Percentiles rank a stretch among this genome's conserved stretches.
Conservation (phyloP, 140 eudicot genomes). For the Ambrosia hybrid region DNA sequence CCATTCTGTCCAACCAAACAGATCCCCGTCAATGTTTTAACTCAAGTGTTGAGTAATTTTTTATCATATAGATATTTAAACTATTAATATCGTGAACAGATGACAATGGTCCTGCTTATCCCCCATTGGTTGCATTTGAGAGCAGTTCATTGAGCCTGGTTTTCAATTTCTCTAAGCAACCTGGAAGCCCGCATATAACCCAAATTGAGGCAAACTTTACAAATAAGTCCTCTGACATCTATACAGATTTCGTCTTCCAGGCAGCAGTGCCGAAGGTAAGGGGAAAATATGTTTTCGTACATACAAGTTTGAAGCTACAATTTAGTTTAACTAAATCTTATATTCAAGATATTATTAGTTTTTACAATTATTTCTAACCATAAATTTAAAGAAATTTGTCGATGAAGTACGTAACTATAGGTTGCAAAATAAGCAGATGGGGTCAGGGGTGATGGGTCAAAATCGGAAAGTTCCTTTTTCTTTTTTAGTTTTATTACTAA, state of each 20-base stretch:
- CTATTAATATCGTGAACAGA: conserved; percentile 41
- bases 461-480: too few relatives aligned
- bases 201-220: conserved; percentile 65
- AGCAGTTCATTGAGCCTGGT: conserved; percentile 65
- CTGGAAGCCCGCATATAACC: conserved; percentile 62
- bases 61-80: conserved; percentile 12
- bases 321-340: not conserved
- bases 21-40: too few relatives aligned
- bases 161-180: conserved; percentile 83
- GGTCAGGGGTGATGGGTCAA: too few relatives aligned
- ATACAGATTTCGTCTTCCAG: conserved; percentile 83
- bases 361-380: too few relatives aligned
- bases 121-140: conserved; percentile 89
- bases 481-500: too few relatives aligned
- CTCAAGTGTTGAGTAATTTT: not conserved
- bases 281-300: not conserved
- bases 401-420: too few relatives aligned
- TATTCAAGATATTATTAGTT: not conserved
- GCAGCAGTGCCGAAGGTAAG: conserved; percentile 98
- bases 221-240: conserved; percentile 64
- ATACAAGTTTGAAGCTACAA: not conserved
- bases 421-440: too few relatives aligned
- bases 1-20: too few relatives aligned
- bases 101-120: conserved; percentile 60
- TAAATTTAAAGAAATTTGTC: too few relatives aligned